Evolutionary conservation across 106 monocot genomes (phyloP).

Genomic region (Iris macrosiphon): DNA sequence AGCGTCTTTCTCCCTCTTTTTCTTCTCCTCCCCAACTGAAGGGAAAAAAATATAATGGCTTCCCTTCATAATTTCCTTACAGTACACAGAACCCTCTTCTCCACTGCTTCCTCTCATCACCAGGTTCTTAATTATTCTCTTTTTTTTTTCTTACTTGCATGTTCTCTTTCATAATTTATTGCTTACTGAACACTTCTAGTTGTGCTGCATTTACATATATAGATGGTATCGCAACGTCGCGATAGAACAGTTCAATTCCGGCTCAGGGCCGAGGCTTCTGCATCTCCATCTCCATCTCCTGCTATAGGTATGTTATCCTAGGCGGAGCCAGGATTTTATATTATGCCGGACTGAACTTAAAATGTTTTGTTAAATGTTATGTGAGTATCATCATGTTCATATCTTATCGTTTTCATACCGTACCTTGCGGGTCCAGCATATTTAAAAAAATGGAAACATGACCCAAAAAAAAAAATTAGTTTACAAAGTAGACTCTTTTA

Average conservation of each 20-base stretch:
- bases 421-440: too few relatives aligned
- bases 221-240: not conserved
- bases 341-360: too few relatives aligned
- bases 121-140: conserved; percentile 7
- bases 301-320: not conserved
- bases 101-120: conserved; percentile 14
- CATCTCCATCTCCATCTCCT: not conserved
- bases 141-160: not conserved
- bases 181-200: too few relatives aligned
- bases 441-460: too few relatives aligned
- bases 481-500: too few relatives aligned
- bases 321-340: not conserved
- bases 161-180: not conserved
- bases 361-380: too few relatives aligned
- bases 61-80: conserved; percentile 14
- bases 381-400: not conserved
- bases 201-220: not conserved
- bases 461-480: too few relatives aligned
- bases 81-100: conserved; percentile 14
- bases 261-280: conserved; percentile 5
- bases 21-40: too few relatives aligned
- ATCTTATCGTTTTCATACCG: too few relatives aligned
- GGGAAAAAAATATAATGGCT: conserved; percentile 18
- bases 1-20: too few relatives aligned
- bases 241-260: not conserved